Percentiles rank a stretch among this genome's conserved stretches.
Evolutionary conservation across 257 asterid species (phyloP).

Genomic region (Verbascum thapsus): DNA sequence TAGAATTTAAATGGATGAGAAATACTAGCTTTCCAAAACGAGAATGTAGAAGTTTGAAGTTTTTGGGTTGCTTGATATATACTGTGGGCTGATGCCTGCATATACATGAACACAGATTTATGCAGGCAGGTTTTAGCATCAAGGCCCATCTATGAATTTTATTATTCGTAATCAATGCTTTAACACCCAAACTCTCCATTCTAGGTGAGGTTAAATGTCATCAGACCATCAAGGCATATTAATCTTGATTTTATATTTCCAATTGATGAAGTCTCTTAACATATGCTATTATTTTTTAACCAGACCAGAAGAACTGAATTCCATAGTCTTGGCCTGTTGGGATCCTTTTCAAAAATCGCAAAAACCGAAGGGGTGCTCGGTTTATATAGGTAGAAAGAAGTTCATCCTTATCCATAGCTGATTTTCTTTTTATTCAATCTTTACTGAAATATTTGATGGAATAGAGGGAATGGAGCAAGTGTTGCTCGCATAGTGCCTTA

Average conservation of each 20-base stretch:
- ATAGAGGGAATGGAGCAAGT: constrained; percentile 97
- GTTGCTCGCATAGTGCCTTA: constrained; percentile 94
- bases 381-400: constrained; percentile 63
- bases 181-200: too few species aligned
- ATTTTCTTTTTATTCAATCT: constrained; percentile 2
- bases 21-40: not conserved
- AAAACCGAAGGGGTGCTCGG: constrained; percentile 88
- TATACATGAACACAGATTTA: too few species aligned
- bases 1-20: not conserved
- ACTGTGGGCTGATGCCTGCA: not conserved
- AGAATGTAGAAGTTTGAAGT: not conserved
- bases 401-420: constrained; percentile 5
- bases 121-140: too few species aligned
- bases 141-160: too few species aligned
- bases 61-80: not conserved
- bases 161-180: too few species aligned
- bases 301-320: constrained; percentile 88
- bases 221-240: too few species aligned
- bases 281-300: constrained; percentile 25
- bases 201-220: too few species aligned
- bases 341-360: constrained; percentile 79
- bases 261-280: constrained; percentile 9
- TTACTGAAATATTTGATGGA: not conserved
- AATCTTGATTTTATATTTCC: too few species aligned
- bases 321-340: constrained; percentile 70